A percentile compares a stretch with the other conserved stretches of the same genome.
Evolutionary conservation across 2,329 filamentous ascomycete species (phyloP).

Genomic region (Alternaria arborescens): DNA sequence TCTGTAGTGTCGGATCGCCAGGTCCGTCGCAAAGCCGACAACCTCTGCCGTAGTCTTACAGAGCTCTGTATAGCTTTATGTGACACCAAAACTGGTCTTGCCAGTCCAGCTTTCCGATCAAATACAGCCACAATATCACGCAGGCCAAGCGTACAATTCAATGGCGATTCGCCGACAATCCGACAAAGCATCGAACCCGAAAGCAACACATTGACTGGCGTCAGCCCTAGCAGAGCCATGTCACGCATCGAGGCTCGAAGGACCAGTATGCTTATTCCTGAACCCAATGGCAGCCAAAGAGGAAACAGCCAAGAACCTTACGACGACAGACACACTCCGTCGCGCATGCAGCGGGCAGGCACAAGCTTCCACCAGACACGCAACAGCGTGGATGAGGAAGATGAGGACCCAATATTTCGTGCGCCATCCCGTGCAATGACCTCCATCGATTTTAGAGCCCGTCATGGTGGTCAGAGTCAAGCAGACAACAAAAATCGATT

Average conservation of each 20-base stretch:
- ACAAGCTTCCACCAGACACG: constrained; percentile 52
- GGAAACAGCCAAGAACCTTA: constrained; percentile 43
- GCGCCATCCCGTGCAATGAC: constrained; percentile 60
- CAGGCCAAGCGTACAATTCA: constrained; percentile 48
- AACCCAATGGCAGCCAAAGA: constrained; percentile 31
- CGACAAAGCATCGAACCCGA: constrained; percentile 49
- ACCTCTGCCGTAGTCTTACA: constrained; percentile 89
- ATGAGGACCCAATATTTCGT: constrained; percentile 52
- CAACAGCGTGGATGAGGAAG: constrained; percentile 43
- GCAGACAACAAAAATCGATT: constrained; percentile 31
- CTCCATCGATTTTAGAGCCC: constrained; percentile 48
- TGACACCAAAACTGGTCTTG: constrained; percentile 46
- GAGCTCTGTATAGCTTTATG: constrained; percentile 86
- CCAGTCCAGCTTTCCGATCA: constrained; percentile 43
- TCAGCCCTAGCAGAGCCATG: constrained; percentile 50
- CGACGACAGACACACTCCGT: constrained; percentile 31
- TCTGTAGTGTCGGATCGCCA: constrained; percentile 76
- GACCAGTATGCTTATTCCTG: constrained; percentile 40
- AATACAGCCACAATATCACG: constrained; percentile 37
- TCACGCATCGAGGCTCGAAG: constrained; percentile 58
- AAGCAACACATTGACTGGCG: constrained; percentile 38
- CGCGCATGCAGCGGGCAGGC: constrained; percentile 48
- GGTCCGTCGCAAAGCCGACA: constrained; percentile 87
- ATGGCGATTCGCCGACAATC: constrained; percentile 46
- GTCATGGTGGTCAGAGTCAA: constrained; percentile 32